phyloP scores from a whole-genome alignment of 2,329 filamentous ascomycete species.

The Aspergillus aculeatus region DNA sequence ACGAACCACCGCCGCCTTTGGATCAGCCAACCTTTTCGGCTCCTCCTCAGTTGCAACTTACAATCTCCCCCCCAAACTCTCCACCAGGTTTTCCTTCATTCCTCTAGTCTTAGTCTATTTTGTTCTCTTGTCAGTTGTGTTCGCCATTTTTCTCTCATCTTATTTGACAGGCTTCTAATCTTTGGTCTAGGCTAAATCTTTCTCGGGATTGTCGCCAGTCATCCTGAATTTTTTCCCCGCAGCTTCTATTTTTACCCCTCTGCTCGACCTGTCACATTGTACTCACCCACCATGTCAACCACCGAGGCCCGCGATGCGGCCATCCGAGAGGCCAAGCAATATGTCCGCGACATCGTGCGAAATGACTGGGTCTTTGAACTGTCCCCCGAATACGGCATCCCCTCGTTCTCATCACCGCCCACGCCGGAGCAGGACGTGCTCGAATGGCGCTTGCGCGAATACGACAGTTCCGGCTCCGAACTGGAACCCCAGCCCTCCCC shows the following conservation, averaged over 20 bases:
- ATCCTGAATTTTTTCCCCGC: neutral
- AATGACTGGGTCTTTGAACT: slow-evolving; percentile 44
- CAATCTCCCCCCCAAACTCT: slow-evolving; percentile 16
- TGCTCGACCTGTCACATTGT: neutral
- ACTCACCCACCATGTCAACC: slow-evolving; percentile 13
- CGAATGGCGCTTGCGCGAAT: slow-evolving; percentile 40
- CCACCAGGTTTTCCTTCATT: slow-evolving; percentile 11
- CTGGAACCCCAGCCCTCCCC: slow-evolving; percentile 29
- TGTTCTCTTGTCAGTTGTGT: neutral
- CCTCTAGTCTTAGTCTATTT: neutral
- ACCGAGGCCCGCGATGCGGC: slow-evolving; percentile 39
- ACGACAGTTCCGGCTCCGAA: slow-evolving; percentile 39
- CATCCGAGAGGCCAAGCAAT: slow-evolving; percentile 42
- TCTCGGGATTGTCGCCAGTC: neutral
- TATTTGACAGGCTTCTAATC: slow-evolving; percentile 1
- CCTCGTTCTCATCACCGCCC: slow-evolving; percentile 21
- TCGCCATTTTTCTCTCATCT: slow-evolving; percentile 2
- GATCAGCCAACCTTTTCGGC: slow-evolving; percentile 1
- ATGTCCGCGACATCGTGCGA: slow-evolving; percentile 41
- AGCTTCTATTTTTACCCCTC: neutral
- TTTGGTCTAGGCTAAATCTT: neutral
- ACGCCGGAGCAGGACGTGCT: slow-evolving; percentile 27
- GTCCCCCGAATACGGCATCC: slow-evolving; percentile 20
- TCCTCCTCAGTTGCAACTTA: neutral
- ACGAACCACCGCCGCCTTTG: slow-evolving; percentile 2